Evolutionary conservation across 2,329 filamentous ascomycete genomes (phyloP).

Genomic region (Hypoxylon sp.): DNA sequence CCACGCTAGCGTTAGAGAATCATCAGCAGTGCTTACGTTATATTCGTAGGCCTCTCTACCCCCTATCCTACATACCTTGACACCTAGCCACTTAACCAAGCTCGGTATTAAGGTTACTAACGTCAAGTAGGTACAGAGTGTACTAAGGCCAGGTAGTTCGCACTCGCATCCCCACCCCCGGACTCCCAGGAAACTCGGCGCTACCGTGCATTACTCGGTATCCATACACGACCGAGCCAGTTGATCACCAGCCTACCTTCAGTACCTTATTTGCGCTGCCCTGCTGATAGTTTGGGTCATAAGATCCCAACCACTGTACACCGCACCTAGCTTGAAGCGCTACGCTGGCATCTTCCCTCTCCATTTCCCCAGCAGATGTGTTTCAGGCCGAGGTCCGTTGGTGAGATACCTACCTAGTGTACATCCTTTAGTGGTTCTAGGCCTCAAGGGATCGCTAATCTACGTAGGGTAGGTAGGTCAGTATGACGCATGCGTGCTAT

Average conservation of each 20-base stretch:
- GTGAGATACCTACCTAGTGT: not conserved
- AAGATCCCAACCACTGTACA: not conserved
- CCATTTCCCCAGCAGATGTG: not conserved
- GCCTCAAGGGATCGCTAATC: not conserved
- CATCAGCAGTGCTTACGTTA: conserved; percentile 15
- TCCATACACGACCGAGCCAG: not conserved
- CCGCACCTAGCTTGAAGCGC: not conserved
- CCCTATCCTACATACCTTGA: not conserved
- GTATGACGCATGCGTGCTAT: conserved; percentile 21
- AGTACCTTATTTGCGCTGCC: not conserved
- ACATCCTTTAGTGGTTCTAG: conserved; percentile 7
- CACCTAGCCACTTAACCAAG: not conserved
- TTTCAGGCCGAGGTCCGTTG: conserved; percentile 10
- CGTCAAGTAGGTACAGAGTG: not conserved
- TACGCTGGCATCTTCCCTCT: not conserved
- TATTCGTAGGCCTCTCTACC: conserved; percentile 26
- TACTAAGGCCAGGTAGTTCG: not conserved
- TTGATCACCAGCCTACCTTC: not conserved
- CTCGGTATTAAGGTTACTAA: conserved; percentile 18
- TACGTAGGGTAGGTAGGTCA: not conserved
- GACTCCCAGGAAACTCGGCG: conserved; percentile 7
- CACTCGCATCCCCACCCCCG: conserved; percentile 8
- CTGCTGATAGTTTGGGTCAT: not conserved
- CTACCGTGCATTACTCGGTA: conserved; percentile 6
- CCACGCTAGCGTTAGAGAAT: not conserved